phyloP scores from a whole-genome alignment of 2,329 filamentous ascomycete genomes.

The Cercospora sojina region DNA sequence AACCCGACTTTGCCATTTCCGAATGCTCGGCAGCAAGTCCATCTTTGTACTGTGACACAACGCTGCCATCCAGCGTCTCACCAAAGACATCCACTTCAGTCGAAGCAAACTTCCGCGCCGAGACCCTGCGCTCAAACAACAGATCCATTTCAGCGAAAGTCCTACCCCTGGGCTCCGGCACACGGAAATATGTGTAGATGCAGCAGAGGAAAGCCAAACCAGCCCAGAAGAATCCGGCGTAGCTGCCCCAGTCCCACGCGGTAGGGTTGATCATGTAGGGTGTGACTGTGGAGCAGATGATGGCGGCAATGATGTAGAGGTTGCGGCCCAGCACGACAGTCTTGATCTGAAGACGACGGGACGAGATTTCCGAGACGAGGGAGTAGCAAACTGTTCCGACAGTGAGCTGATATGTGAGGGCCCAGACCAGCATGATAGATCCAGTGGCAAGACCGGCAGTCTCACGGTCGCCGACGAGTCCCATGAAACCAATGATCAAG shows the following conservation, averaged over 20 bases:
- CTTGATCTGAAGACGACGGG: slow-evolving; percentile 82
- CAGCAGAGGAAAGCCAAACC: slow-evolving; percentile 78
- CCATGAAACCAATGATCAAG: slow-evolving; percentile 79
- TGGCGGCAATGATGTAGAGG: slow-evolving; percentile 73
- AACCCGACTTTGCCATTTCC: slow-evolving; percentile 23
- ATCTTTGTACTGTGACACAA: slow-evolving; percentile 27
- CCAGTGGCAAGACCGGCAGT: slow-evolving; percentile 73
- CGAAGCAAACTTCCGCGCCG: slow-evolving; percentile 68
- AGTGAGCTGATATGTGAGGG: slow-evolving; percentile 78
- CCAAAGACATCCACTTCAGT: slow-evolving; percentile 58
- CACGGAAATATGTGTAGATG: slow-evolving; percentile 74
- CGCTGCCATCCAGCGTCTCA: slow-evolving; percentile 38
- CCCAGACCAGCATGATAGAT: slow-evolving; percentile 81
- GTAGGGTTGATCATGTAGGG: slow-evolving; percentile 91
- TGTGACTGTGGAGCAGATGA: slow-evolving; percentile 76
- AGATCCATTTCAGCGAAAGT: slow-evolving; percentile 85
- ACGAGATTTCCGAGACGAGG: slow-evolving; percentile 79
- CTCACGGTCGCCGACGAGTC: slow-evolving; percentile 62
- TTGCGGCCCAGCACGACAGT: slow-evolving; percentile 84
- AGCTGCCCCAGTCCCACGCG: slow-evolving; percentile 87
- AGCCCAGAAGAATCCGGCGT: slow-evolving; percentile 78
- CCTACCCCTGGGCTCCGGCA: slow-evolving; percentile 76
- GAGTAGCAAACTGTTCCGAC: slow-evolving; percentile 91
- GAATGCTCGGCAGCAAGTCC: slow-evolving; percentile 19
- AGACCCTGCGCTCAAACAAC: slow-evolving; percentile 72